Base-by-base conservation (phyloP, 345 rosid species). In the Melaleuca alternifolia region DNA sequence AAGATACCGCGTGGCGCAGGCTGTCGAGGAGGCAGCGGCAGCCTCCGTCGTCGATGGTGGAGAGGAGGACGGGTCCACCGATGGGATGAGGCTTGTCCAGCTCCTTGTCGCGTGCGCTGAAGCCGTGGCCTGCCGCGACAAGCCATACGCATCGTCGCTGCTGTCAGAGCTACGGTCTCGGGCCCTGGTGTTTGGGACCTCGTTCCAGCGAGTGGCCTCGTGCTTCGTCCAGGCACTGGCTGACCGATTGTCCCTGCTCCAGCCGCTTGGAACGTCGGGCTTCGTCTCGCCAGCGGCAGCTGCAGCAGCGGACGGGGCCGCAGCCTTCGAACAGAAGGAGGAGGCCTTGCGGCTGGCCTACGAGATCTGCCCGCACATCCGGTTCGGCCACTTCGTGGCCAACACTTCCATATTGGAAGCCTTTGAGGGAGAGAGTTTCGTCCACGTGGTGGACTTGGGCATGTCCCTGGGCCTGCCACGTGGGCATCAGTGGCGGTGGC, bases 391-490 rank as follows among this genome's bases (percentile, higher is more conserved):
- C 87, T 94, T 91, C 76, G 87, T 93, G 48, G 93, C 95, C 62
- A 94, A 94, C 62, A 62, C 88, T 7, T 86, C 92, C 2, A 93
- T 94, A 90, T 87, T 94, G 96, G 96, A 94, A 94, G 94, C 95
- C 94, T 92, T 94, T 94, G 96, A 92, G 94, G 93, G 96, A 92
- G 94, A 92, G 91, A 89, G 91, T 92, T 91, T 84, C 15, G 94
- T 94, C 89, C 96, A 94, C 86, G 92, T 93, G 10, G 91, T 94
- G 88, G 96, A 94, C 92, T 61, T 94, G 75, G 96, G 95, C 51
- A 93, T 94, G 95, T 90, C 94, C 89, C 93, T 92, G 50, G 95
- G 93, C 84, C 85, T 94, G 51, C 91, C 92, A 41, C 88, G 82
- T 50, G 96, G 95, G 44, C 91, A 92, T 61, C 96, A 92, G 85